Evolutionary conservation across 176 grass and related monocot species (phyloP).

Genomic region (Triticum timopheevii): DNA sequence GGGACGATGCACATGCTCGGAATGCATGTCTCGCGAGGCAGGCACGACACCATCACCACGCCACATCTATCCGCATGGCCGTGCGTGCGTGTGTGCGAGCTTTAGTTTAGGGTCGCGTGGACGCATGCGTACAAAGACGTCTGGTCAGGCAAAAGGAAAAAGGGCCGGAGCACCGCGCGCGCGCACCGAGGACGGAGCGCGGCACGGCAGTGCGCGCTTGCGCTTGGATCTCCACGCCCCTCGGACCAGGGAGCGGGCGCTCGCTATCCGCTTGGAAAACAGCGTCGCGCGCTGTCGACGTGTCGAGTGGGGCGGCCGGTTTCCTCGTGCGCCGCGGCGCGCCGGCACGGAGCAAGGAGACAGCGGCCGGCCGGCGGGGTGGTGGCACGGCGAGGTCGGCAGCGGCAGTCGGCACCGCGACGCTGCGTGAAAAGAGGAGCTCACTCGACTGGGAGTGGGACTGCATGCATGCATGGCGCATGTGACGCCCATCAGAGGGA

Average conservation of each 20-base stretch:
- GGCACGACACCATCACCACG: neutral
- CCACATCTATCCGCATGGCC: neutral
- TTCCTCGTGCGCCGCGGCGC: neutral
- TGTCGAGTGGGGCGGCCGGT: neutral
- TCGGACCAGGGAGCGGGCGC: neutral
- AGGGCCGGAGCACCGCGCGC: neutral
- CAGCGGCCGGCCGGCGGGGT: neutral
- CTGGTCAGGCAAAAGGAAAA: neutral
- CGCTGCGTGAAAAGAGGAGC: slow-evolving; percentile 29
- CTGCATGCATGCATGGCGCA: neutral
- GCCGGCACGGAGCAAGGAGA: neutral
- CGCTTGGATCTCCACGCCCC: neutral
- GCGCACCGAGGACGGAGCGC: neutral
- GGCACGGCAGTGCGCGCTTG: neutral
- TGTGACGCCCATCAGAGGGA: slow-evolving; percentile 23
- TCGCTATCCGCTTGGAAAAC: slow-evolving; percentile 17
- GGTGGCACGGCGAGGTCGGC: neutral
- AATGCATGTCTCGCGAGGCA: neutral
- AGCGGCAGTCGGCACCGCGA: neutral
- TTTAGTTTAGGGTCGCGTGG: neutral
- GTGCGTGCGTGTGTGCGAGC: neutral
- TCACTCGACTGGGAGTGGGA: neutral
- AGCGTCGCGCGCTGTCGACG: neutral
- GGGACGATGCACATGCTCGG: too few species aligned
- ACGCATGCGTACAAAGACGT: neutral